Evolutionary conservation across 345 rosid species (phyloP), one percentile per base, ranked within the genome.

Genomic region (Lumnitzera racemosa): DNA sequence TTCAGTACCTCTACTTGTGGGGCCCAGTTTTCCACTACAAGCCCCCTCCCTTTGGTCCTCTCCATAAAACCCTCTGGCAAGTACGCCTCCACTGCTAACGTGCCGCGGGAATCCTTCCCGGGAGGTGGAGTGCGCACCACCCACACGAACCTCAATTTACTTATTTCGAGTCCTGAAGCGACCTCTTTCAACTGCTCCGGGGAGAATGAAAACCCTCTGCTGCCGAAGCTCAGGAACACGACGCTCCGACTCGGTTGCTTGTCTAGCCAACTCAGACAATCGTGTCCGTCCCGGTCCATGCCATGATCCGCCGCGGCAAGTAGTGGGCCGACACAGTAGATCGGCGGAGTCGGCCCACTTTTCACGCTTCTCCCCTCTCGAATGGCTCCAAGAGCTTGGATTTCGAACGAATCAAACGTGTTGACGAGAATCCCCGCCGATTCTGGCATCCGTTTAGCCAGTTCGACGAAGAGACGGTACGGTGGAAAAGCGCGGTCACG

Each of bases 201-300:
- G 2, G 61, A 24, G 47, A 71, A 66, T 7, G 5, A 24, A 7
- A 36, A 36, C 25, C 75, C 65, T 16, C 2, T 2, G 52, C 71
- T 62, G 47, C 69, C 71, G 24, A 71, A 71, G 43, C 67, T 56
- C 47, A 71, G 65, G 36, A 71, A 71, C 47, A 71, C 16, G n/a
- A 71, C 71, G 36, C 67, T 58, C 41, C n/a, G 23, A 23, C 43
- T 58, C 16, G 67, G 71, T 24, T 67, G 67, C 55, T n/a, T 9
- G 48, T 72, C 68, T 12, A 72, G 71, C 71, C 71, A 67, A 4
- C 15, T 47, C 47, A 72, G 31, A 53, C 58, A 15, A 5, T 54
- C 64, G 3, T 47, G 54, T 12, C 20, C 4, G 10, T 17, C 11
- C 27, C 46, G 8, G 43, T 56, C 36, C 7, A 43, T 16, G 11